These are phyloP conservation scores for Colletotrichum tofieldiae DNA, from an alignment of 2,329 filamentous ascomycete species.

Conservation along the genomic window DNA sequence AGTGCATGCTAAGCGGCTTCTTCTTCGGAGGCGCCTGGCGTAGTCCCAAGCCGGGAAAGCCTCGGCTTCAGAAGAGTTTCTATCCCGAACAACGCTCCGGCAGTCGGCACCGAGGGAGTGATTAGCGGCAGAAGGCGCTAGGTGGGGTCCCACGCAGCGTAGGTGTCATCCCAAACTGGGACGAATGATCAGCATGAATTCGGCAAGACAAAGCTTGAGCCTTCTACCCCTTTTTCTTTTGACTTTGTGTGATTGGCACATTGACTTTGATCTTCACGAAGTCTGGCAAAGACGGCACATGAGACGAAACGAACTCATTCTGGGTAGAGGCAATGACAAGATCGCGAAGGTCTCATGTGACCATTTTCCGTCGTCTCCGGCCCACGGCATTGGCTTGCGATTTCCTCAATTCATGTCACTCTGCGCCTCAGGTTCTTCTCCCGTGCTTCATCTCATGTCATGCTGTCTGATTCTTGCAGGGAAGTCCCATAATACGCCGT, in stretches of 20 bases:
- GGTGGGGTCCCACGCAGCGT: neutral
- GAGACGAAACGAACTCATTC: too few relatives aligned
- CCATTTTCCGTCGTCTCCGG: neutral
- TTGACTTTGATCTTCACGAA: neutral
- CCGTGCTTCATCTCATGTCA: slow-evolving; percentile 36
- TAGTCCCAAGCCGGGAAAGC: slow-evolving; percentile 7
- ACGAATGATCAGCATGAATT: neutral
- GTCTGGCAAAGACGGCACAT: neutral
- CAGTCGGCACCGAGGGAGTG: neutral
- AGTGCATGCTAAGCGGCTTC: neutral
- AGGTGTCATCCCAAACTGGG: neutral
- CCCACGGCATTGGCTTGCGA: neutral
- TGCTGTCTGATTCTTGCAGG: slow-evolving; percentile 29
- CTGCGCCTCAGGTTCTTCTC: slow-evolving; percentile 17
- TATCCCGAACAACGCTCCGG: neutral
- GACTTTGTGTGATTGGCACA: neutral
- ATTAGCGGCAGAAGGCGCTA: too few relatives aligned
- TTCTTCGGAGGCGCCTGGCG: neutral
- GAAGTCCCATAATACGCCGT: slow-evolving; percentile 1
- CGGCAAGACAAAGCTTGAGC: neutral
- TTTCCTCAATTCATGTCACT: slow-evolving; percentile 14
- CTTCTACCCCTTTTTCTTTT: neutral
- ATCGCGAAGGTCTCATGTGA: too few relatives aligned
- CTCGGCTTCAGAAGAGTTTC: neutral
- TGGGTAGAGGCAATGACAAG: neutral